Percentiles rank a stretch among this genome's conserved stretches.
These are phyloP conservation scores for Apiospora hydei DNA, from an alignment of 2,329 filamentous ascomycete species.

Conservation along the genomic window DNA sequence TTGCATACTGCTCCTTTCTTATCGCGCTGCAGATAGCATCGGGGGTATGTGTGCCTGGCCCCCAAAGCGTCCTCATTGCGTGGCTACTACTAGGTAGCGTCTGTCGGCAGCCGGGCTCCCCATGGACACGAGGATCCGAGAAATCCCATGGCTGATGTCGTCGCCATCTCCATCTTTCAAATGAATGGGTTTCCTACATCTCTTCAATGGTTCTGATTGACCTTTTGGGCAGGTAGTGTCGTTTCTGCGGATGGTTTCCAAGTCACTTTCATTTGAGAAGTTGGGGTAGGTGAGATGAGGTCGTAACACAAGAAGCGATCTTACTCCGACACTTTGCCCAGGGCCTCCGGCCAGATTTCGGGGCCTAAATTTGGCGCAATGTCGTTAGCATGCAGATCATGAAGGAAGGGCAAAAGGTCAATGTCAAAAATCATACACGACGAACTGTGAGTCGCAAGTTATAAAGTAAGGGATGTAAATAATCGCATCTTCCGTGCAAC, in stretches of 20 bases:
- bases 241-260: background rate
- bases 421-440: background rate
- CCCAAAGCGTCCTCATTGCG: background rate
- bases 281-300: background rate
- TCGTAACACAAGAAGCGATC: too few species aligned
- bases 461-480: too few species aligned
- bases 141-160: too few species aligned
- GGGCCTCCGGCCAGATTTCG: too few species aligned
- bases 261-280: background rate
- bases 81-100: background rate
- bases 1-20: background rate
- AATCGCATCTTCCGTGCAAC: background rate
- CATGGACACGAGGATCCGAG: background rate
- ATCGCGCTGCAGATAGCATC: background rate
- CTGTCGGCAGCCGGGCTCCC: background rate
- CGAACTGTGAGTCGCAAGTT: background rate
- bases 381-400: background rate
- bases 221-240: background rate
- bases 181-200: background rate
- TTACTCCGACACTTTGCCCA: too few species aligned
- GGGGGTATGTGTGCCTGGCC: background rate
- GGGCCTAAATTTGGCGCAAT: background rate
- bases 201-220: too few species aligned
- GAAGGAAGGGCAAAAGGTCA: background rate
- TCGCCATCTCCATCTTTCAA: background rate